A percentile compares a stretch with the other conserved stretches of the same genome.
Evolutionary conservation across 164 flowering plant genomes (phyloP).

Genomic region (Vitis cinerea): DNA sequence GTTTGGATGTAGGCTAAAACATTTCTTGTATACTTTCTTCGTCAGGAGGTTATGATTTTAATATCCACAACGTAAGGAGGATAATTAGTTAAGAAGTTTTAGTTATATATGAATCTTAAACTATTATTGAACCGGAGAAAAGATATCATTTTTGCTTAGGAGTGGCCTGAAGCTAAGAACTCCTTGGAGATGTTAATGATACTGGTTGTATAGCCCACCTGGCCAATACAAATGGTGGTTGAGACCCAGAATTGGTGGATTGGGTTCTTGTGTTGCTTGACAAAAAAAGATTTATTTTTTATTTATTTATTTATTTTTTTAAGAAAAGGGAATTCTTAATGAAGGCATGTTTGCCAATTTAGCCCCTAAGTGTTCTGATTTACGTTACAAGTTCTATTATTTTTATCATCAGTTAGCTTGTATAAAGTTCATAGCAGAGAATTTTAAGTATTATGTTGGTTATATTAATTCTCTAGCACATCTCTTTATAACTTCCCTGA

Average conservation of each 20-base stretch:
- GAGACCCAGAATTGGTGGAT: no score
- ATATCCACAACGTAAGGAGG: neutral
- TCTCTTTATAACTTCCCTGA: neutral
- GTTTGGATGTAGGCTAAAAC: neutral
- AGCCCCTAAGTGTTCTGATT: neutral
- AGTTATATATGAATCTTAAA: neutral
- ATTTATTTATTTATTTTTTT: no score
- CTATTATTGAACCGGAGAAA: neutral
- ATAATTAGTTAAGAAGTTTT: neutral
- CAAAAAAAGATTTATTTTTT: no score
- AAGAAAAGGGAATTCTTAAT: neutral
- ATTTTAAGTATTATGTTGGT: neutral
- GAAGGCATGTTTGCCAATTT: neutral
- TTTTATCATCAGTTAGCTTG: neutral
- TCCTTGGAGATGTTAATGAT: no score
- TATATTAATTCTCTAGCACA: neutral
- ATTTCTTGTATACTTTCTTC: neutral
- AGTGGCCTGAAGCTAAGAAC: no score
- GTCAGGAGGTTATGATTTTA: neutral
- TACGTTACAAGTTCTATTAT: neutral
- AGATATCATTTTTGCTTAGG: neutral
- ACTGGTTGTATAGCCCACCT: no score
- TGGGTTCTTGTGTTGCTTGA: no score
- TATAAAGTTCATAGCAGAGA: neutral
- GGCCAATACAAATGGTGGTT: no score